Evolutionary conservation across 2,329 filamentous ascomycete genomes (phyloP).

Genomic region (Aurifilum marmelostoma): DNA sequence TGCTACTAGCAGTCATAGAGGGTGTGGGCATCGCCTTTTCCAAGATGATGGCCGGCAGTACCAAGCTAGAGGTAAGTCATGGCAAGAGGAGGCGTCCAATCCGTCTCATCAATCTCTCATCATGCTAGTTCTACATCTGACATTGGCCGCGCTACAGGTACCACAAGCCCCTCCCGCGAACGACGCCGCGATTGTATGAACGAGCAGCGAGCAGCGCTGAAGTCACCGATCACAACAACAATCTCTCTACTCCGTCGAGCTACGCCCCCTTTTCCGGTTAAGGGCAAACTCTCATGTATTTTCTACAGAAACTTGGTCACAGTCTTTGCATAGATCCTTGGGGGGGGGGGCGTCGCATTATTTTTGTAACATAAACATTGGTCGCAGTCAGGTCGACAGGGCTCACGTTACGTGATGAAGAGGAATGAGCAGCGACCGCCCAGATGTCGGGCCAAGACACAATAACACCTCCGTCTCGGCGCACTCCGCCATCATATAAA

Average conservation of each 20-base stretch:
- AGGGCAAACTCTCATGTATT: conserved; percentile 20
- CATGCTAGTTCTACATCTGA: not conserved
- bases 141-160: conserved; percentile 14
- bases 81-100: not conserved
- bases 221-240: conserved; percentile 1
- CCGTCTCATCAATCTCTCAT: no score
- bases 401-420: conserved; percentile 6
- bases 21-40: conserved; percentile 96
- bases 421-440: conserved; percentile 6
- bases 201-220: not conserved
- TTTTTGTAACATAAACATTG: conserved; percentile 28
- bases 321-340: conserved; percentile 26
- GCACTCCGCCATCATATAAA: not conserved
- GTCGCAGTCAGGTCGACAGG: conserved; percentile 16
- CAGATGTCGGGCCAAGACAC: conserved; percentile 21
- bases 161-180: conserved; percentile 24
- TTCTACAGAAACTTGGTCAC: conserved; percentile 22
- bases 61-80: conserved; percentile 71
- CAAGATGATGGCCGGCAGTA: conserved; percentile 90
- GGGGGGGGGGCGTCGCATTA: conserved; percentile 24
- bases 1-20: conserved; percentile 93
- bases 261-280: not conserved
- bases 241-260: conserved; percentile 25
- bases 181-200: conserved; percentile 22
- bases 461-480: conserved; percentile 26